phyloP scores from a whole-genome alignment of 139 green algal species.

The Chlorella sp. region DNA sequence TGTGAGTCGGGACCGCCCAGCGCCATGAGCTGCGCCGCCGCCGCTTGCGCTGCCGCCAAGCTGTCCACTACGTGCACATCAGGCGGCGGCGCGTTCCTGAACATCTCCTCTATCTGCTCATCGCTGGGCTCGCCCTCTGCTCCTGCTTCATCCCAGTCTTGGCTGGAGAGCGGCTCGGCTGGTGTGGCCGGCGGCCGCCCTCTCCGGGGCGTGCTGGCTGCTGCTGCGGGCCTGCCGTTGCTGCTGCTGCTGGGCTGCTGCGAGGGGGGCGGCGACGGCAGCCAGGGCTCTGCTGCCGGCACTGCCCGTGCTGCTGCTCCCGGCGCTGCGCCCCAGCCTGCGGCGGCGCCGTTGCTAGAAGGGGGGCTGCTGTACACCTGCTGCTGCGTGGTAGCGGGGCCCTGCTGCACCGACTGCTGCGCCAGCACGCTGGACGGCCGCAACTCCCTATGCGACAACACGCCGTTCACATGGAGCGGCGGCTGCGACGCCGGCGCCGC shows the following conservation, averaged over 20 bases:
- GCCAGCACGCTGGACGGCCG: too few species aligned
- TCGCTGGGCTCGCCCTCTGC: neutral
- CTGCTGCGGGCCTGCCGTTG: neutral
- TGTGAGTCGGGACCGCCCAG: neutral
- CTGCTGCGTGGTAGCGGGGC: neutral
- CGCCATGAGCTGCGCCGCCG: slow-evolving; percentile 28
- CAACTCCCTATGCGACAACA: too few species aligned
- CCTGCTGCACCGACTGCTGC: neutral
- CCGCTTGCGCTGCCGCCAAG: slow-evolving; percentile 21
- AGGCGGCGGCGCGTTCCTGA: slow-evolving; percentile 42
- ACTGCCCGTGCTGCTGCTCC: neutral
- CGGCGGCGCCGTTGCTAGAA: neutral
- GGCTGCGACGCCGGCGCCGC: neutral
- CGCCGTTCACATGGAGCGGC: neutral
- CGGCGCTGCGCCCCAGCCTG: too few species aligned
- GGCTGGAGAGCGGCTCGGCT: neutral
- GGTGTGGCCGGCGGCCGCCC: neutral
- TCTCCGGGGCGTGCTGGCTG: neutral
- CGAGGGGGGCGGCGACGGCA: neutral
- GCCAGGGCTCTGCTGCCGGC: neutral
- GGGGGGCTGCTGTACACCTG: neutral
- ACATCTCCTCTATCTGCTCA: slow-evolving; percentile 18
- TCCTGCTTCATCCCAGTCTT: neutral
- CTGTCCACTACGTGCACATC: slow-evolving; percentile 58
- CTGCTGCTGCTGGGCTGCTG: neutral